Percentiles rank a stretch among this genome's conserved stretches.
Evolutionary conservation across 495 filamentous ascomycete species (phyloP).

Genomic region (Xylona heveae): DNA sequence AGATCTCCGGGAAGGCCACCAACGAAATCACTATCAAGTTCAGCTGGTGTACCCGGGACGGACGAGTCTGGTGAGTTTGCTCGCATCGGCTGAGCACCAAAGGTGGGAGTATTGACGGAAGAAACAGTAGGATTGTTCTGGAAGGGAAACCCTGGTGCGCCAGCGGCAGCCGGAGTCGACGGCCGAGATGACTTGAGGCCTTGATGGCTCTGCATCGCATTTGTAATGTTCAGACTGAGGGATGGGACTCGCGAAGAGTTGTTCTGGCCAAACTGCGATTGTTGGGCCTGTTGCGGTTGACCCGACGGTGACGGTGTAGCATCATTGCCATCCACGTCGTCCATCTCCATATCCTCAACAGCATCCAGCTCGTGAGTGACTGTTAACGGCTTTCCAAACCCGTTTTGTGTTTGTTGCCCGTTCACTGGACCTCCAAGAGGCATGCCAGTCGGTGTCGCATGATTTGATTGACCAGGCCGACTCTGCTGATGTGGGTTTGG

Average conservation of each 20-base stretch:
- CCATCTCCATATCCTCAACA: conserved; percentile 93
- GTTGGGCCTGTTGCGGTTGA: conserved; percentile 30
- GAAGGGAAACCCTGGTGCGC: conserved; percentile 38
- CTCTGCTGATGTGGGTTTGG: conserved; percentile 17
- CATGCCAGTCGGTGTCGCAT: too few species aligned
- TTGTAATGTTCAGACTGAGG: conserved; percentile 49
- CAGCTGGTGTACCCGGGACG: conserved; percentile 48
- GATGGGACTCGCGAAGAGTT: conserved; percentile 36
- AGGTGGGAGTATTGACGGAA: conserved; percentile 84
- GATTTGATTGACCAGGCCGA: too few species aligned
- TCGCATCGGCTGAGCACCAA: conserved; percentile 30
- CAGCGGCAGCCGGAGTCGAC: conserved; percentile 56
- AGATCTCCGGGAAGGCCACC: conserved; percentile 23
- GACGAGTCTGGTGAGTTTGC: conserved; percentile 54
- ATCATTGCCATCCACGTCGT: conserved; percentile 29
- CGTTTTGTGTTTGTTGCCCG: conserved; percentile 10
- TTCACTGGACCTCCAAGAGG: not conserved
- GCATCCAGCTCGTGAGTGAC: conserved; percentile 55
- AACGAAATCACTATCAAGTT: conserved; percentile 35
- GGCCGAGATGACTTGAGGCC: conserved; percentile 72
- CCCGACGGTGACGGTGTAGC: conserved; percentile 35
- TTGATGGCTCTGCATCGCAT: conserved; percentile 40
- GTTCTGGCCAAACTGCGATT: conserved; percentile 50
- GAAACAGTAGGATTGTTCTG: conserved; percentile 96
- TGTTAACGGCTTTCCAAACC: conserved; percentile 14